These are phyloP conservation scores for Cubamyces sp. DNA, from an alignment of 768 basidiomycete genomes.

Conservation along the genomic window DNA sequence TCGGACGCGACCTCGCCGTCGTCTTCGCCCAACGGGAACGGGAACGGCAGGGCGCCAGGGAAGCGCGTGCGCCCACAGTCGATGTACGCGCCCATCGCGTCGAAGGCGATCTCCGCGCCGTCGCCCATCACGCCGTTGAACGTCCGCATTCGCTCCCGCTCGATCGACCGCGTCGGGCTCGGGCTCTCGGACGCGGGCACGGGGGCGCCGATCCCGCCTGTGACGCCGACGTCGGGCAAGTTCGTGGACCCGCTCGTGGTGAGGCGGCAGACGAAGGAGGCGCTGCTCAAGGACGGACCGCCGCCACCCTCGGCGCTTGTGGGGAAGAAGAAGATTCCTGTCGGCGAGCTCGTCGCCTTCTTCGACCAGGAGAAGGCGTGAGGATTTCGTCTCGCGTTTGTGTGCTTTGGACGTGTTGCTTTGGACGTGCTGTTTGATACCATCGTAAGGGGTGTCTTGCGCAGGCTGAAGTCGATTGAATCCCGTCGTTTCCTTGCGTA, in stretches of 20 bases:
- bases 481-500: background rate
- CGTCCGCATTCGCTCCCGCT: constrained; percentile 43
- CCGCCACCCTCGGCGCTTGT: constrained; percentile 47
- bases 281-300: constrained; percentile 42
- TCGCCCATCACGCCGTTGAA: constrained; percentile 35
- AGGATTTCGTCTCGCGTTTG: background rate
- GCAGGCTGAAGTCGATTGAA: background rate
- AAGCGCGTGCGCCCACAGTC: constrained; percentile 57
- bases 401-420: background rate
- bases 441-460: background rate
- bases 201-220: constrained; percentile 27
- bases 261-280: constrained; percentile 62
- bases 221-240: constrained; percentile 44
- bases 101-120: constrained; percentile 32
- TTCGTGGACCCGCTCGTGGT: constrained; percentile 81
- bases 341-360: constrained; percentile 83
- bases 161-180: constrained; percentile 34
- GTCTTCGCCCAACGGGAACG: constrained; percentile 28
- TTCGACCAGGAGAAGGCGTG: constrained; percentile 54
- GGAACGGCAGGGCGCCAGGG: constrained; percentile 31
- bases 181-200: constrained; percentile 22
- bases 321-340: constrained; percentile 64
- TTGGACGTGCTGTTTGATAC: constrained; percentile 5
- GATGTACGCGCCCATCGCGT: constrained; percentile 45
- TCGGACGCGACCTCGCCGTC: constrained; percentile 30